phyloP scores from a whole-genome alignment of 768 basidiomycete species.

The Podaxis sp. region DNA sequence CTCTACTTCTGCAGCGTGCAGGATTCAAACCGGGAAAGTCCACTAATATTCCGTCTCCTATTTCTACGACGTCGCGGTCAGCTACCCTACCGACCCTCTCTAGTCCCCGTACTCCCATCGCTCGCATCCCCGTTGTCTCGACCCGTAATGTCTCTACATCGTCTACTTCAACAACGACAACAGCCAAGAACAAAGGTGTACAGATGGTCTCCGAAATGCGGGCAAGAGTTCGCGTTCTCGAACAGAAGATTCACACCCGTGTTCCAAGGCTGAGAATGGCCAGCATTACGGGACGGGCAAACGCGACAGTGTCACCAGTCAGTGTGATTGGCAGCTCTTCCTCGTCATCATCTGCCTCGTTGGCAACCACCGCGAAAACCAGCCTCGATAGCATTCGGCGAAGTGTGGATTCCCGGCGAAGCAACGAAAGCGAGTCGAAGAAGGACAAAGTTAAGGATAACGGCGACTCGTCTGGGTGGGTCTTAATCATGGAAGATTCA shows the following conservation, averaged over 20 bases:
- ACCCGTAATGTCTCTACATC: slow-evolving; percentile 32
- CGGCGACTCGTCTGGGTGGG: slow-evolving; percentile 76
- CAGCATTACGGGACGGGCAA: slow-evolving; percentile 55
- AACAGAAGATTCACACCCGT: slow-evolving; percentile 84
- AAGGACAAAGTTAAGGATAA: slow-evolving; percentile 42
- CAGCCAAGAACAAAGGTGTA: slow-evolving; percentile 74
- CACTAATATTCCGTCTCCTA: slow-evolving; percentile 40
- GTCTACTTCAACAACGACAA: slow-evolving; percentile 39
- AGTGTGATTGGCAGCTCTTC: slow-evolving; percentile 29
- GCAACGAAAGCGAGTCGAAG: slow-evolving; percentile 39
- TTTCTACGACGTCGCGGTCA: slow-evolving; percentile 48
- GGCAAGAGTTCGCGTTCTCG: slow-evolving; percentile 73
- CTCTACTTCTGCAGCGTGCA: slow-evolving; percentile 46
- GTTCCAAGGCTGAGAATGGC: slow-evolving; percentile 83
- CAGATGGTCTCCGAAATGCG: slow-evolving; percentile 95
- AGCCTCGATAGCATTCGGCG: slow-evolving; percentile 42
- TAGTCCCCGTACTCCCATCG: slow-evolving; percentile 38
- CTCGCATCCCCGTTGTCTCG: slow-evolving; percentile 32
- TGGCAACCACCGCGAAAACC: slow-evolving; percentile 36
- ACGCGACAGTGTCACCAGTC: slow-evolving; percentile 17
- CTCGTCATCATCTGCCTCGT: slow-evolving; percentile 33
- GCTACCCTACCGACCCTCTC: slow-evolving; percentile 51
- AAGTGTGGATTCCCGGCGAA: slow-evolving; percentile 40
- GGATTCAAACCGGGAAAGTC: slow-evolving; percentile 44
- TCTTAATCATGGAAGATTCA: slow-evolving; percentile 85